Conservation (phyloP, 1,139 yeast genomes). For the Pichia sp. region DNA sequence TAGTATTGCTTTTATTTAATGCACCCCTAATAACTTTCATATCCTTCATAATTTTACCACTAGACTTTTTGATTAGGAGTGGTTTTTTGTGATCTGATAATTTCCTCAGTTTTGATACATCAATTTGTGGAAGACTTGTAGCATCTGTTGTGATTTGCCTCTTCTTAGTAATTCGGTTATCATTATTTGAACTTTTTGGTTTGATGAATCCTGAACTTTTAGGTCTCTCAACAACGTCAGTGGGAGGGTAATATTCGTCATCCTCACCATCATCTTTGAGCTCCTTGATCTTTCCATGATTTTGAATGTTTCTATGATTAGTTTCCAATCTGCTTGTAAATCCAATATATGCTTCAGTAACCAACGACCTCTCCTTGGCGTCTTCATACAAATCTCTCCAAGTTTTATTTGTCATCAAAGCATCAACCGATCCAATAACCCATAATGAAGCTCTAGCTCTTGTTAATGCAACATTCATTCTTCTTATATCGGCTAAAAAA, state of each 20-base stretch:
- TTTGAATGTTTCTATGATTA: background rate
- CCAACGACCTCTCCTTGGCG: slow-evolving; percentile 45
- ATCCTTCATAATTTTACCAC: slow-evolving; percentile 7
- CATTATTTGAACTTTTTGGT: background rate
- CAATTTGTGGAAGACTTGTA: background rate
- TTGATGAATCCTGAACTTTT: background rate
- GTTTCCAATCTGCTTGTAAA: slow-evolving; percentile 17
- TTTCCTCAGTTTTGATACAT: slow-evolving; percentile 2
- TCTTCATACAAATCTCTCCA: slow-evolving; percentile 65
- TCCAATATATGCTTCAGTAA: slow-evolving; percentile 21
- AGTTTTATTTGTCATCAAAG: slow-evolving; percentile 55
- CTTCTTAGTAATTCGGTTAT: background rate
- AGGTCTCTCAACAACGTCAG: background rate
- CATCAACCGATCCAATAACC: slow-evolving; percentile 76
- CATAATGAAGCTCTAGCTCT: slow-evolving; percentile 90
- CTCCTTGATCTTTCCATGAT: background rate
- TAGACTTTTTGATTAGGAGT: slow-evolving; percentile 3
- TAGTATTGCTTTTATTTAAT: background rate
- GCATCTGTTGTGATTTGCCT: background rate
- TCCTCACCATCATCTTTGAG: background rate
- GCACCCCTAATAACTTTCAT: background rate
- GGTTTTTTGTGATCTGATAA: slow-evolving; percentile 1
- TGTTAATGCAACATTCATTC: slow-evolving; percentile 94
- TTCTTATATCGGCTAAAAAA: slow-evolving; percentile 78
- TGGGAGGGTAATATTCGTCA: no score